Conservation (phyloP, 2,329 filamentous ascomycete species). For the Stagonosporopsis rhizophila region DNA sequence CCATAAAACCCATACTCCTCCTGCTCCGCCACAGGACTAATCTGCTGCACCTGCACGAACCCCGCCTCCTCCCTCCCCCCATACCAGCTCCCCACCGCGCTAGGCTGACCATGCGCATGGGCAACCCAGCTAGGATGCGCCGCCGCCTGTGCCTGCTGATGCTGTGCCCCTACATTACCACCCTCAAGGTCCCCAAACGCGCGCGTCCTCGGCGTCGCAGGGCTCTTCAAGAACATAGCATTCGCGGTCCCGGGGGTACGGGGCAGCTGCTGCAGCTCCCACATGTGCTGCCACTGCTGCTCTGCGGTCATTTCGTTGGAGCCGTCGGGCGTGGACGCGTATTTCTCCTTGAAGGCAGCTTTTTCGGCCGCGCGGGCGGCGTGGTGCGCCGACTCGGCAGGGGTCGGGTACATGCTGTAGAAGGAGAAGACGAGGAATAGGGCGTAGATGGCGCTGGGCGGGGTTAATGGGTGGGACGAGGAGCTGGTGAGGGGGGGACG, state of each 20-base stretch:
- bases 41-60: constrained; percentile 20
- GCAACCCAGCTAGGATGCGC: constrained; percentile 14
- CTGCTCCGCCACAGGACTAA: constrained; percentile 29
- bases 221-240: constrained; percentile 33
- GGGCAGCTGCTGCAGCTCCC: constrained; percentile 50
- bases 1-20: constrained; percentile 29
- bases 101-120: constrained; percentile 11
- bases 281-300: constrained; percentile 52
- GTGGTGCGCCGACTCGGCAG: constrained; percentile 31
- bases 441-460: constrained; percentile 64
- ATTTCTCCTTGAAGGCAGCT: constrained; percentile 48
- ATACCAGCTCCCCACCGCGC: constrained; percentile 8
- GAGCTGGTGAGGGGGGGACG: constrained; percentile 45
- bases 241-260: constrained; percentile 43
- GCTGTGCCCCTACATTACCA: constrained; percentile 14
- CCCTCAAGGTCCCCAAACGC: constrained; percentile 41
- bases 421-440: constrained; percentile 65
- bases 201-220: constrained; percentile 45
- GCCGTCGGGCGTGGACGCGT: constrained; percentile 33
- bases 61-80: constrained; percentile 21
- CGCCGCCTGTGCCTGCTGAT: no score
- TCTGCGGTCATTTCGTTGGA: constrained; percentile 46
- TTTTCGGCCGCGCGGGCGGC: constrained; percentile 39
- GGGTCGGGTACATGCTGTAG: constrained; percentile 61
- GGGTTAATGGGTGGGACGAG: neutral